Base-by-base conservation (phyloP, 257 asterid genomes). In the Jasminum sambac region DNA sequence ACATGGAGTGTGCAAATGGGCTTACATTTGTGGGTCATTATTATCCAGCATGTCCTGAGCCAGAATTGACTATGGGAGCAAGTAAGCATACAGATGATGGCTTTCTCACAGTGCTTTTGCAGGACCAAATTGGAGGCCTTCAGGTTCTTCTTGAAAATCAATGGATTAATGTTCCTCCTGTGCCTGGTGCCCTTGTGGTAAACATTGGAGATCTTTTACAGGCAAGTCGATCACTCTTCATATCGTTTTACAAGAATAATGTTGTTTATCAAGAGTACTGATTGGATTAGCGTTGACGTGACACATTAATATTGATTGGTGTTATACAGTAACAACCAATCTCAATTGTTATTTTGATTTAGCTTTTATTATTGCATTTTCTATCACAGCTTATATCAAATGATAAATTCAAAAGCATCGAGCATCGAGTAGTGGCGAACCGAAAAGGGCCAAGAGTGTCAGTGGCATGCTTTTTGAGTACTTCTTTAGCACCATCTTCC, bases 1-100 rank as follows among this genome's bases (percentile, higher is more conserved):
- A 84, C 68, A 78, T 88, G 79, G 89, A 66, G 1, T 86, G 92
- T 19, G 74, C 76, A 1, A 63, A 79, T 1, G 90, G 89, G 16
- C 92, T 86, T 13, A 34, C 77, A 1, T 59, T 86, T 41, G 21
- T 80, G 44, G 85, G 79, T 43, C 92, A 90, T 67, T 84, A 84
- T 82, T 88, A 88, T 76, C 92, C 95, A 24, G 76, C 84, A 11
- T 90, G 96, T 61, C 92, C 96, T 9, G 81, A 88, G 26, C 95
- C 95, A 17, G 86, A 85, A 12, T 61, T 87, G 58, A 86, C 92
- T 0, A 26, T 90, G 12, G 95, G 96, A 37, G 75, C 89, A 12
- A 83, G 63, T 73, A 78, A 73, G 37, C 96, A 90, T 48, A 65
- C 87, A 0, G 95, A 90, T 21, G 83, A 70, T 39, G 73, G 38